A percentile compares a stretch with the other conserved stretches of the same genome.
phyloP scores from a whole-genome alignment of 768 basidiomycete genomes.

The Hysterangium stoloniferum region DNA sequence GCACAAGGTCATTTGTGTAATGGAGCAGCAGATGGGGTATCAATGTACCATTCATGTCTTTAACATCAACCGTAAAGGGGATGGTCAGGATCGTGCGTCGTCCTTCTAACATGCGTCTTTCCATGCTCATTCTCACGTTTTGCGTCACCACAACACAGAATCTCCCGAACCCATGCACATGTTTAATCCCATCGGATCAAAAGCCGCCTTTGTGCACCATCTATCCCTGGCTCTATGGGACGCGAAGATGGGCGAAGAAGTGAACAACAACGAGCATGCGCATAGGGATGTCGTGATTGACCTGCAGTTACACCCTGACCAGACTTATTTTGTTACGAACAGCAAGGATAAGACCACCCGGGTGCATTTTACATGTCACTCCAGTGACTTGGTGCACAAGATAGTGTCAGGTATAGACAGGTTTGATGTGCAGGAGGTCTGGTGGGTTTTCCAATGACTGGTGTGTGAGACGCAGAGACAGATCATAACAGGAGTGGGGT shows the following conservation, averaged over 20 bases:
- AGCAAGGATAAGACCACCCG: slow-evolving; percentile 96
- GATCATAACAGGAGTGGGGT: too few relatives aligned
- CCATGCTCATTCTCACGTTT: too few relatives aligned
- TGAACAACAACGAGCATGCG: slow-evolving; percentile 76
- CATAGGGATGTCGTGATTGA: slow-evolving; percentile 87
- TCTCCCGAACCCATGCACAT: slow-evolving; percentile 62
- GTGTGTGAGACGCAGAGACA: too few relatives aligned
- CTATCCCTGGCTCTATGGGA: slow-evolving; percentile 81
- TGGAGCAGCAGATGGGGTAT: slow-evolving; percentile 93
- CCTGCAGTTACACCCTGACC: slow-evolving; percentile 81
- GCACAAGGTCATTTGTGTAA: slow-evolving; percentile 83
- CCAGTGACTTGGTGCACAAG: background rate
- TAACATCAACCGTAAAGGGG: slow-evolving; percentile 73
- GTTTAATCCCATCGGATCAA: slow-evolving; percentile 87
- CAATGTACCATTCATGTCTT: slow-evolving; percentile 91
- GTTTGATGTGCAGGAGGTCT: too few relatives aligned
- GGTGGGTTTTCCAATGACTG: too few relatives aligned
- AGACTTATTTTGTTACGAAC: slow-evolving; percentile 91
- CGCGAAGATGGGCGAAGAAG: slow-evolving; percentile 77
- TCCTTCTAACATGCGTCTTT: slow-evolving; percentile 4
- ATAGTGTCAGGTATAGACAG: too few relatives aligned
- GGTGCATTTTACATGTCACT: slow-evolving; percentile 36
- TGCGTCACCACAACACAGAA: slow-evolving; percentile 40
- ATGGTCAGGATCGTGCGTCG: slow-evolving; percentile 71
- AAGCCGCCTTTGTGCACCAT: slow-evolving; percentile 84